Base-by-base conservation (phyloP, 2,329 filamentous ascomycete genomes). In the Epichloe baconii region DNA sequence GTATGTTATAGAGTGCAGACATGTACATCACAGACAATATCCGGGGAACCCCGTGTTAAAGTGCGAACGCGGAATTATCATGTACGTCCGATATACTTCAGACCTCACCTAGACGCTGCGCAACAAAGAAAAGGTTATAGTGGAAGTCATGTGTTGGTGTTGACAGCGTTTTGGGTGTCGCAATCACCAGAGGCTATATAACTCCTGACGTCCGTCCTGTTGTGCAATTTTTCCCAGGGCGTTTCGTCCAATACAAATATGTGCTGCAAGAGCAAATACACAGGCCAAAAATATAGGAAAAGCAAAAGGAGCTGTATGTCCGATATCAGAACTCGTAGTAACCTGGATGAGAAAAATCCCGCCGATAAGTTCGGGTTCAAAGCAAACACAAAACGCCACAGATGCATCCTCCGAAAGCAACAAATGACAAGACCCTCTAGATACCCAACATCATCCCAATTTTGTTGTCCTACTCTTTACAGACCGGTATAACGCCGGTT, bases 391-490 rank as follows among this genome's bases (percentile, higher is more conserved):
- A 44, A 49, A 49, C 48, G 48, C 48, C 41, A 15, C 10, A 17
- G 23, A 49, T 49, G 48, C 48, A 49, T 49, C 48, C 48, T 37
- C 41, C 41, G 17, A 44, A 12, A 49, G 19, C 21, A 40, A 38
- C 15, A 26, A 17, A 36, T 3, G 6, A 46, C 3, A 11, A 35
- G 34, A 19, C 23, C 23, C 14, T 15, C 44, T 14, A 7, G 19
- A 23, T 11, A 3, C 5, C 37, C 7, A 12, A 14, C 5, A 19
- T 14, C 35, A 23, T 12, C n/a, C 35, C 3, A 41, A 5, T 41
- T 8, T 19, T 40, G 10, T 17, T 14, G 14, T 40, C 8, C 21
- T 31, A 34, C 35, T 26, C 26, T 26, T 17, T 42, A 37, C 34
- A 45, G 11, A 14, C 8, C 41, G n/a, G 14, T 15, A 12, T 42